phyloP scores from a whole-genome alignment of 2,329 filamentous ascomycete genomes.

The Claviceps pazoutovae region DNA sequence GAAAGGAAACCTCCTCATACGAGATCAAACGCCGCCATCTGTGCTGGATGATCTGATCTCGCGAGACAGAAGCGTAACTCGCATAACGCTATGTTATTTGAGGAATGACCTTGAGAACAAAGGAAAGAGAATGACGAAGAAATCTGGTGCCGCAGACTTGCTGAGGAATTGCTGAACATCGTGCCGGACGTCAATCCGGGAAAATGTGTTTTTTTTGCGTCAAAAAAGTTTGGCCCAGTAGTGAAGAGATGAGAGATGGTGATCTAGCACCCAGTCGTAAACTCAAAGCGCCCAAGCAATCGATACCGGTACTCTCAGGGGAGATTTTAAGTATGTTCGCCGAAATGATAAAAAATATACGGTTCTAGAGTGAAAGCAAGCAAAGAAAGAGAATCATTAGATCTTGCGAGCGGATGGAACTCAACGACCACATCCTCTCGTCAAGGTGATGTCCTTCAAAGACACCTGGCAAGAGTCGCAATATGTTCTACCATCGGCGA shows the following conservation, averaged over 20 bases:
- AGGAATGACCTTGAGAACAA: constrained; percentile 15
- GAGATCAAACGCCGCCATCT: constrained; percentile 21
- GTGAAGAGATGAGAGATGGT: too few species aligned
- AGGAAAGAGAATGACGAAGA: constrained; percentile 9
- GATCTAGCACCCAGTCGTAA: too few species aligned
- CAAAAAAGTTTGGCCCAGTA: too few species aligned
- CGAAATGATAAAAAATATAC: constrained; percentile 31
- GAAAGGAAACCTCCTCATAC: constrained; percentile 9
- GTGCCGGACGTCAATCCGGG: too few species aligned
- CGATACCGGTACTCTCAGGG: constrained; percentile 24
- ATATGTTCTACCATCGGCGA: constrained; percentile 37
- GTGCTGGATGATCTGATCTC: constrained; percentile 27
- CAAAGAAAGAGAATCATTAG: constrained; percentile 11
- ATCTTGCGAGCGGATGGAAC: constrained; percentile 21
- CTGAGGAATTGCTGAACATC: too few species aligned
- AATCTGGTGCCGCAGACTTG: too few species aligned
- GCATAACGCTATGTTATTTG: constrained; percentile 9
- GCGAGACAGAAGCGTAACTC: constrained; percentile 17
- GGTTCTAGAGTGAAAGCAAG: constrained; percentile 8
- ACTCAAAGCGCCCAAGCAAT: neutral
- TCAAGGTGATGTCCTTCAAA: constrained; percentile 16
- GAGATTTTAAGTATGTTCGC: constrained; percentile 27
- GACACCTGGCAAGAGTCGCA: constrained; percentile 17
- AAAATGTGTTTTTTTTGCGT: too few species aligned
- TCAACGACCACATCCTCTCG: constrained; percentile 19